Conservation (phyloP, 306 rosid genomes). For the Erythrophleum fordii region DNA sequence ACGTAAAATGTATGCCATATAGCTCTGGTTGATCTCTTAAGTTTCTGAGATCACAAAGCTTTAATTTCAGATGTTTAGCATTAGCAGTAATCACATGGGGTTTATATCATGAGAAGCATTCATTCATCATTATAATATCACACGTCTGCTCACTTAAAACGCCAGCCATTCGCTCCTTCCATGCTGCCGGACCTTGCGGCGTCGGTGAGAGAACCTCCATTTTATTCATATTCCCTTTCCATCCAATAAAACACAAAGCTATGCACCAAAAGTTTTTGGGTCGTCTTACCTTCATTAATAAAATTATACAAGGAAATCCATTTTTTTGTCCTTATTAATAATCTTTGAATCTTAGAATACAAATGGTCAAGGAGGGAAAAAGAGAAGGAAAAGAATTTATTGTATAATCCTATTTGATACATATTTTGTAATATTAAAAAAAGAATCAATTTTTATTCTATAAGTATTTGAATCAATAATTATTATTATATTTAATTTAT, state of each 20-base stretch:
- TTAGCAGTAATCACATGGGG: conserved; percentile 30
- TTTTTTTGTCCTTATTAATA: too few relatives aligned
- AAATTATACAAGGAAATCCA: too few relatives aligned
- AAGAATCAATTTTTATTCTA: too few relatives aligned
- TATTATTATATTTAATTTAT: too few relatives aligned
- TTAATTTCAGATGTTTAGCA: not conserved
- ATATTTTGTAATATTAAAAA: too few relatives aligned
- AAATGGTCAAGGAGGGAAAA: too few relatives aligned
- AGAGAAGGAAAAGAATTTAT: too few relatives aligned
- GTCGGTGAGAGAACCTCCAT: not conserved
- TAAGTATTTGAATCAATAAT: too few relatives aligned
- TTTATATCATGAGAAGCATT: conserved; percentile 9
- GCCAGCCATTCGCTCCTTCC: not conserved
- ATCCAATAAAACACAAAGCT: not conserved
- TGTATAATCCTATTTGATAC: too few relatives aligned
- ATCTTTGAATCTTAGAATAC: too few relatives aligned
- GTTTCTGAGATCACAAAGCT: conserved; percentile 3
- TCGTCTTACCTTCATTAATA: too few relatives aligned
- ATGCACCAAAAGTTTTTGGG: not conserved
- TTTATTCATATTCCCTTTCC: not conserved
- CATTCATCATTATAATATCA: not conserved
- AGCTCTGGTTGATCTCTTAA: conserved; percentile 19
- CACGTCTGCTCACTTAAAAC: not conserved
- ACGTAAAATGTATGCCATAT: conserved; percentile 10
- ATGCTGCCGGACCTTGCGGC: not conserved